A percentile compares a stretch with the other conserved stretches of the same genome.
phyloP scores from a whole-genome alignment of 208 protist genomes.

The Leptomonas seymouri region DNA sequence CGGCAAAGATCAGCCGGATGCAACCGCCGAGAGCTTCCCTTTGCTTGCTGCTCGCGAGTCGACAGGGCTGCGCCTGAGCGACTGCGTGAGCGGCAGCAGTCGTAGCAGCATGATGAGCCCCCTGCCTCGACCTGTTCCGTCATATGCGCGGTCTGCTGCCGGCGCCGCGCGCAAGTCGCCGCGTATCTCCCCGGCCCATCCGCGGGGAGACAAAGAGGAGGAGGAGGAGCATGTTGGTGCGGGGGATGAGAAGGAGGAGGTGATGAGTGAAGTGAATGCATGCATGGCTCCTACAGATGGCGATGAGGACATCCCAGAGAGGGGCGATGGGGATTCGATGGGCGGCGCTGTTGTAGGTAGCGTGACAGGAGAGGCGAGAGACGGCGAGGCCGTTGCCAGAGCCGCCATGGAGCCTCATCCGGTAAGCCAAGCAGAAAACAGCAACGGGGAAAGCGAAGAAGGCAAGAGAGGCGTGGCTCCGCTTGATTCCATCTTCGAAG shows the following conservation, averaged over 20 bases:
- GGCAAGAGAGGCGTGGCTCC: neutral
- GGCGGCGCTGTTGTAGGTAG: no score
- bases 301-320: no score
- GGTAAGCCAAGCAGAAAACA: no score
- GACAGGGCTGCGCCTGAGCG: neutral
- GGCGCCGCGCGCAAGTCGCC: neutral
- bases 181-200: conserved; percentile 15
- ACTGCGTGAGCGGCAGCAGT: neutral
- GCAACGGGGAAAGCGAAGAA: neutral
- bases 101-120: conserved; percentile 40
- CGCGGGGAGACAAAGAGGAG: conserved; percentile 16
- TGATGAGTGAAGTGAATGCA: no score
- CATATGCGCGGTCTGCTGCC: neutral
- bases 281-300: no score
- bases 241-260: neutral
- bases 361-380: no score
- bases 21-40: neutral
- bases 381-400: no score
- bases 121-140: conserved; percentile 29
- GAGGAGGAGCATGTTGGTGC: neutral
- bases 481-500: neutral
- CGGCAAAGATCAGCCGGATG: neutral
- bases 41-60: neutral
- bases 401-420: no score
- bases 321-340: no score